phyloP scores from a whole-genome alignment of 805 yeast genomes.

The Lipomyces sp. region DNA sequence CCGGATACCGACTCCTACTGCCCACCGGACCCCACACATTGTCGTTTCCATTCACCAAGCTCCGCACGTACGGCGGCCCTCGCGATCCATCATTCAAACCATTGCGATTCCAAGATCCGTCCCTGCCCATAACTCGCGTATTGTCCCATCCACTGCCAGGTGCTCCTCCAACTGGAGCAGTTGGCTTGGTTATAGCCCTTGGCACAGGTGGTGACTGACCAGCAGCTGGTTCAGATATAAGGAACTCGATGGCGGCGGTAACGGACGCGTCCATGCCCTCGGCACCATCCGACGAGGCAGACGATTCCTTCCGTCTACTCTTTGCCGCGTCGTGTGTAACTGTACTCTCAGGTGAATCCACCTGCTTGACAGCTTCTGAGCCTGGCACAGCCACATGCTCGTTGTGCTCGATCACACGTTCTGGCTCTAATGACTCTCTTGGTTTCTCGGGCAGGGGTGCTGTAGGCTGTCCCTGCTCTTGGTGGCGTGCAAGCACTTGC shows the following conservation, averaged over 20 bases:
- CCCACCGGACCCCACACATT: constrained; percentile 39
- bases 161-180: neutral
- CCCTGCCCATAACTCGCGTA: constrained; percentile 13
- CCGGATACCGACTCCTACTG: constrained; percentile 27
- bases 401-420: neutral
- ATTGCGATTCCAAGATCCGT: constrained; percentile 21
- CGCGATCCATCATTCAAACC: constrained; percentile 13
- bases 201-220: constrained; percentile 31
- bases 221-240: constrained; percentile 29
- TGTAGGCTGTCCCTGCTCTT: neutral
- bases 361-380: neutral
- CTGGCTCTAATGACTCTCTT: neutral
- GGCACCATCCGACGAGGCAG: constrained; percentile 26
- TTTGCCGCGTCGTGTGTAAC: neutral
- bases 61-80: constrained; percentile 18
- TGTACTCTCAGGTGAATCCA: neutral
- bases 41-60: constrained; percentile 23
- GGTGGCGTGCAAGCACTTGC: neutral
- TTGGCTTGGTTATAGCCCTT: constrained; percentile 20
- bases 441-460: neutral
- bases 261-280: constrained; percentile 33
- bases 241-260: constrained; percentile 34
- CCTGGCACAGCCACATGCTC: neutral
- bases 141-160: constrained; percentile 22
- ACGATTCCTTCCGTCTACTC: constrained; percentile 25